phyloP scores from a whole-genome alignment of 2,329 filamentous ascomycete species.

The Fusarium ambrosium region DNA sequence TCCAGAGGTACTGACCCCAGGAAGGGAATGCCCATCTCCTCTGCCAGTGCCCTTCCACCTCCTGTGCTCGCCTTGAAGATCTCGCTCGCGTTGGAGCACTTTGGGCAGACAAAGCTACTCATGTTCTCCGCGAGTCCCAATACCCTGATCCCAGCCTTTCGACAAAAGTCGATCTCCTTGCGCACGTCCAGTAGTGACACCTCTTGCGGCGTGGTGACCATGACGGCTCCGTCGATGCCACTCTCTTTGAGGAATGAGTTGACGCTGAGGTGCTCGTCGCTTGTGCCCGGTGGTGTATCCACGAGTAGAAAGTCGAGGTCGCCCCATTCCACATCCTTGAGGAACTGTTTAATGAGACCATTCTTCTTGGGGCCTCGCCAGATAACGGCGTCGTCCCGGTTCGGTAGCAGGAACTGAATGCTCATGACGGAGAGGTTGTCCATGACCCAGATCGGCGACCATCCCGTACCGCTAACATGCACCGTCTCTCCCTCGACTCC shows the following conservation, averaged over 20 bases:
- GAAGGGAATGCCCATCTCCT: constrained; percentile 90
- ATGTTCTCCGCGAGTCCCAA: constrained; percentile 97
- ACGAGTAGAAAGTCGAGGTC: constrained; percentile 93
- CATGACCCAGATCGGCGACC: constrained; percentile 95
- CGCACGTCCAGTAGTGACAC: constrained; percentile 91
- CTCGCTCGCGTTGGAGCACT: constrained; percentile 83
- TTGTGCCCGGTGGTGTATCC: constrained; percentile 95
- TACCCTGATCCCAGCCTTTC: constrained; percentile 90
- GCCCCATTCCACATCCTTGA: constrained; percentile 98
- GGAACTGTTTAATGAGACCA: constrained; percentile 95
- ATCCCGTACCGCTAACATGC: constrained; percentile 88
- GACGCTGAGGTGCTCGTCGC: constrained; percentile 94
- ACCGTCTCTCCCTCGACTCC: constrained; percentile 95
- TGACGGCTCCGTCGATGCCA: constrained; percentile 91
- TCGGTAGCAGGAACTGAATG: constrained; percentile 97
- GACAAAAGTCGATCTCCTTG: constrained; percentile 98
- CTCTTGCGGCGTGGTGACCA: constrained; percentile 96
- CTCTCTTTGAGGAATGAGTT: constrained; percentile 92
- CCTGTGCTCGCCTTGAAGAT: constrained; percentile 95
- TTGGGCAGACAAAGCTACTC: constrained; percentile 96
- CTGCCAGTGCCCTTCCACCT: constrained; percentile 82
- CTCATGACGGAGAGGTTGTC: constrained; percentile 98
- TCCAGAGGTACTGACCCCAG: constrained; percentile 92
- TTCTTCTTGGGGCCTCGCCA: constrained; percentile 99
- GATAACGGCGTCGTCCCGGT: constrained; percentile 93